Evolutionary conservation across 345 rosid genomes (phyloP).

Genomic region (Salix caprea): DNA sequence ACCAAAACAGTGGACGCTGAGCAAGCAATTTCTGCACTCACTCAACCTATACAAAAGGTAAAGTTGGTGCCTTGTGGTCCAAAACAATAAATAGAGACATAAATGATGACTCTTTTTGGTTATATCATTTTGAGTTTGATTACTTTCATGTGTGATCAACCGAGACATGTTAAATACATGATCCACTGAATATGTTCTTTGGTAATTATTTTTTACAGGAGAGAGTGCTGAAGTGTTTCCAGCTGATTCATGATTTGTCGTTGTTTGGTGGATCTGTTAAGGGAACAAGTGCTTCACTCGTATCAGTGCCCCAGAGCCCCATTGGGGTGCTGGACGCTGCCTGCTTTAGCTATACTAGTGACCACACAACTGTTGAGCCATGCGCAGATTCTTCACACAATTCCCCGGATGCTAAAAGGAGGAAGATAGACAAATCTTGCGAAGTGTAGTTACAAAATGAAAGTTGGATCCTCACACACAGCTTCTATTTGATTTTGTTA

Average conservation of each 20-base stretch:
- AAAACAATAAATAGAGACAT: constrained; percentile 1
- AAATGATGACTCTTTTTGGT: constrained; percentile 16
- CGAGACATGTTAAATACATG: neutral
- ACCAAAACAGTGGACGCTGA: constrained; percentile 40
- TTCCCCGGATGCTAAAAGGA: constrained; percentile 42
- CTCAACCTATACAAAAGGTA: constrained; percentile 51
- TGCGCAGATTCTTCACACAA: constrained; percentile 42
- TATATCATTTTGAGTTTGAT: constrained; percentile 16
- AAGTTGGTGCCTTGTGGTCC: constrained; percentile 25
- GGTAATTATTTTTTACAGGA: constrained; percentile 32
- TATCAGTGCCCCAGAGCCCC: constrained; percentile 57
- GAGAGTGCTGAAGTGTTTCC: constrained; percentile 43
- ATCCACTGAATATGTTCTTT: neutral
- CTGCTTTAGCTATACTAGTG: constrained; percentile 64
- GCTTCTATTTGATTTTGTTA: constrained; percentile 7
- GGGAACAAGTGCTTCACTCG: constrained; percentile 20
- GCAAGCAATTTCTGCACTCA: constrained; percentile 42
- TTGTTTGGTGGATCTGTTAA: constrained; percentile 24
- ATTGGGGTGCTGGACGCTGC: constrained; percentile 66
- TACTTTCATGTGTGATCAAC: constrained; percentile 1
- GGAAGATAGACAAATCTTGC: constrained; percentile 40
- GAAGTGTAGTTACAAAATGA: constrained; percentile 21
- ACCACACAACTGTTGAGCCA: constrained; percentile 40
- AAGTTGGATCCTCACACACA: neutral
- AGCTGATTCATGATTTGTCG: constrained; percentile 33